Evolutionary conservation across 164 flowering plant species (phyloP), one percentile per base, ranked within the genome.

Genomic region (Magnolia kwangsiensis): DNA sequence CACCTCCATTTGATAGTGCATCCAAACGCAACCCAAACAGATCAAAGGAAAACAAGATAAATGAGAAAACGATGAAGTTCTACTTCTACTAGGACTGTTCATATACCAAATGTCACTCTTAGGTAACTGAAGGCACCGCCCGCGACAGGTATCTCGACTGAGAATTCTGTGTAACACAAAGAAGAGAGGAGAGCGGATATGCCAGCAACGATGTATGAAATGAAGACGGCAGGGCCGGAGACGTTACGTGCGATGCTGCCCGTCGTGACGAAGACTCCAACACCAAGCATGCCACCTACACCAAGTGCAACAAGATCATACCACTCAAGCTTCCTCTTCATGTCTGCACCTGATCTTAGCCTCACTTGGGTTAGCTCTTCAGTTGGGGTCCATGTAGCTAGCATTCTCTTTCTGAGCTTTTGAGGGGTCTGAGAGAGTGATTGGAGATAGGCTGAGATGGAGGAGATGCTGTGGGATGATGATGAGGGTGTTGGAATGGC

Each of bases 81-180:
- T 16, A 55, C 18, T 55, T 11, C 45, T 37, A 55, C 13, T 11
- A 8, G 18, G 18, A 16, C 2, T 55, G 13, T 55, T 55, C 61
- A 4, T 71, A 74, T 84, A 93, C 98, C 98, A 77, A 95, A 93
- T 61, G 98, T 95, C 7, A 92, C 82, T 80, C 98, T 85, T 4
- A 93, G 84, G 75, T 91, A 95, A 76, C 98, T 95, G 78, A 95
- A 95, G 72, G 98, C 98, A 8, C 98, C 98, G 5, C 98, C 98
- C 10, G 98, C 98, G 23, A 91, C 98, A 0, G 98, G 98, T 70
- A 93, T 83, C 63, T 90, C 88, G 13, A 95, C 88, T 18, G 98
- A 84, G 81, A 95, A 93, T 76, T 95, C 98, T 11, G 98, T 89
- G 84, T 95, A 95, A 83, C 98, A 95, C 74, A 95, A 78, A 59